Percentiles rank a stretch among this genome's conserved stretches.
Evolutionary conservation across 2,329 filamentous ascomycete genomes (phyloP).

Genomic region (Alternaria consortialis): DNA sequence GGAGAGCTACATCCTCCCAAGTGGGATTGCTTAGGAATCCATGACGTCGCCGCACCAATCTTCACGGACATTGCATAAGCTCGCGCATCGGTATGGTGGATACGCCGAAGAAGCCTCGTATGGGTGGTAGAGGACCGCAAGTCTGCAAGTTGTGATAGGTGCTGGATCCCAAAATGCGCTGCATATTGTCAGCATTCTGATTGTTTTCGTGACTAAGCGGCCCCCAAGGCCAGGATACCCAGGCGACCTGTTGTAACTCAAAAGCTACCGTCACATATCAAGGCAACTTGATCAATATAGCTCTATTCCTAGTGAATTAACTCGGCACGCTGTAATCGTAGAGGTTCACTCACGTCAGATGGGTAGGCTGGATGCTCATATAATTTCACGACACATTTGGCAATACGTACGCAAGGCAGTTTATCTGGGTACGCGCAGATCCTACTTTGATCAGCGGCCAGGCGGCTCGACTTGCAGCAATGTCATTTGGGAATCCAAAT

Average conservation of each 20-base stretch:
- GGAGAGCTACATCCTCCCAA: slow-evolving; percentile 2
- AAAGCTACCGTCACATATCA: not conserved
- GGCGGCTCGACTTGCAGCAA: not conserved
- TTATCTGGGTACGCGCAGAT: not conserved
- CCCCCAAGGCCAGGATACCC: not conserved
- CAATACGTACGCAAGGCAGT: too few relatives aligned
- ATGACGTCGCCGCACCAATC: slow-evolving; percentile 17
- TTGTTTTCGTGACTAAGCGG: not conserved
- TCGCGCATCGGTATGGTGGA: not conserved
- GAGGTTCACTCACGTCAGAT: not conserved
- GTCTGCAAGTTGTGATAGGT: not conserved
- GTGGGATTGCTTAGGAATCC: slow-evolving; percentile 22
- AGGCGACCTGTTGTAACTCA: not conserved
- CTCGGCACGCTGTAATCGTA: not conserved
- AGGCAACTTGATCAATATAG: not conserved
- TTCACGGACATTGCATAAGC: not conserved
- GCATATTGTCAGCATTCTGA: not conserved
- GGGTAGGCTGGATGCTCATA: too few relatives aligned
- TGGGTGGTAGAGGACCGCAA: not conserved
- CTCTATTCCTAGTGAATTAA: not conserved
- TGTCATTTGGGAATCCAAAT: not conserved
- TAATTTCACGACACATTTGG: too few relatives aligned
- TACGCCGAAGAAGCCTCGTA: not conserved
- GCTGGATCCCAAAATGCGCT: not conserved
- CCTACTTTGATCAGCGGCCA: not conserved